Evolutionary conservation across 2,329 filamentous ascomycete species (phyloP), one percentile per base, ranked within the genome.

Genomic region (Ceratocystis cacaofunesta): DNA sequence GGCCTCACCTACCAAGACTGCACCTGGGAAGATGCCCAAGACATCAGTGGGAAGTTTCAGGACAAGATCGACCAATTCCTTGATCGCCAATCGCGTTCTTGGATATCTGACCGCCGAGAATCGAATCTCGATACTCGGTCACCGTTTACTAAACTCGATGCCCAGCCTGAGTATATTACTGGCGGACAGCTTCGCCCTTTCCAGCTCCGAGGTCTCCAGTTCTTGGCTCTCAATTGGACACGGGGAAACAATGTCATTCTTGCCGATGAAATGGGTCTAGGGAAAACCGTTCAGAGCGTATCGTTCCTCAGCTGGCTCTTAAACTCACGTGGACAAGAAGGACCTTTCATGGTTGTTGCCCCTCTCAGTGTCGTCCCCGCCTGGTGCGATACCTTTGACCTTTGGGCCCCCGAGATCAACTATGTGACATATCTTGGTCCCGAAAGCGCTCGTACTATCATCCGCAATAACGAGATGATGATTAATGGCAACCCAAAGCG

Each of bases 251-350:
- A 97, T 71, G 94, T 97, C 72, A 96, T 99, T 71, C 82, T 99
- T 64, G 94, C 94, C 61, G 94, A 99, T 73, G 94, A 99, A 76
- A 99, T 99, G 94, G 94, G 94, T 71, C 81, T 99, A 15, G 94
- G 94, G 32, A 99, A 99, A 78, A 99, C 94, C 0, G 94, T 99
- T 0, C 94, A 99, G 76, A 96, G 92, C 0, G 92, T 99, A 32
- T 86, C 92, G 0, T 97, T 97, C 74, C 87, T 99, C 75, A 96
- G 92, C 73, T 99, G 94, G 92, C 81, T 99, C 68, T 89, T 90
- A 65, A 92, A 97, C 75, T 86, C 91, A 67, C 85, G 92, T 70
- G 82, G 82, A 62, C 94, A 99, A 74, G 89, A 97, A 75, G 94
- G 94, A 0, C 94, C 94, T 0, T 97, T 96, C 72, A 84, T 99